A percentile compares a stretch with the other conserved stretches of the same genome.
Evolutionary conservation across 805 yeast genomes (phyloP).

Genomic region (Clavispora fructus): DNA sequence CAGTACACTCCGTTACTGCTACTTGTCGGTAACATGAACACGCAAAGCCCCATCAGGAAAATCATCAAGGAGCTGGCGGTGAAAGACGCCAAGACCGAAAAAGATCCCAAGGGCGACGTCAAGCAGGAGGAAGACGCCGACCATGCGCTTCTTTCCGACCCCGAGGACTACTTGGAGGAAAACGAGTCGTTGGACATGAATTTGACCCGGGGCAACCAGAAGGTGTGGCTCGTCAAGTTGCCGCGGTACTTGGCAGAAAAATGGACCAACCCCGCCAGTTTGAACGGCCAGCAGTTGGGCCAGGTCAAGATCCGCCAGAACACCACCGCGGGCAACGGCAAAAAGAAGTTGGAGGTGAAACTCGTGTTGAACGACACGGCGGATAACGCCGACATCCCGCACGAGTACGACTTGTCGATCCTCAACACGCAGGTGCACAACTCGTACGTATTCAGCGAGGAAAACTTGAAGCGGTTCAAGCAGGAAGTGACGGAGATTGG

Average conservation of each 20-base stretch:
- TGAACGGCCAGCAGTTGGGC: constrained; percentile 75
- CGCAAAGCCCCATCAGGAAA: constrained; percentile 9
- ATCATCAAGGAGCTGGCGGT: constrained; percentile 1
- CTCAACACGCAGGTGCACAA: constrained; percentile 78
- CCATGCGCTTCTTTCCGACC: constrained; percentile 36
- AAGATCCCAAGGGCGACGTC: not conserved
- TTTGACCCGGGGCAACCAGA: constrained; percentile 53
- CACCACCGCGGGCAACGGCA: constrained; percentile 18
- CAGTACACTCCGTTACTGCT: not conserved
- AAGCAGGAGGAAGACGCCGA: constrained; percentile 14
- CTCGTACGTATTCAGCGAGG: constrained; percentile 83
- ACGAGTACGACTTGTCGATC: constrained; percentile 74
- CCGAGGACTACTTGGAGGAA: constrained; percentile 42
- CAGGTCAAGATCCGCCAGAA: constrained; percentile 67
- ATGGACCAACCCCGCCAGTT: constrained; percentile 60
- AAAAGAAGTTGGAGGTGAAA: constrained; percentile 44
- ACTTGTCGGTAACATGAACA: constrained; percentile 6
- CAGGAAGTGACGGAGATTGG: constrained; percentile 48
- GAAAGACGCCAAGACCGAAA: not conserved
- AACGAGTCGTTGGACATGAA: constrained; percentile 79
- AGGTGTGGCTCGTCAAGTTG: constrained; percentile 87
- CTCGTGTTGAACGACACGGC: constrained; percentile 46
- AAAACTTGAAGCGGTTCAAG: constrained; percentile 39
- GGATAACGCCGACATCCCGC: constrained; percentile 56
- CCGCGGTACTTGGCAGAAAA: constrained; percentile 81